Base-by-base conservation (phyloP, 257 asterid genomes). In the Rauvolfia tetraphylla region DNA sequence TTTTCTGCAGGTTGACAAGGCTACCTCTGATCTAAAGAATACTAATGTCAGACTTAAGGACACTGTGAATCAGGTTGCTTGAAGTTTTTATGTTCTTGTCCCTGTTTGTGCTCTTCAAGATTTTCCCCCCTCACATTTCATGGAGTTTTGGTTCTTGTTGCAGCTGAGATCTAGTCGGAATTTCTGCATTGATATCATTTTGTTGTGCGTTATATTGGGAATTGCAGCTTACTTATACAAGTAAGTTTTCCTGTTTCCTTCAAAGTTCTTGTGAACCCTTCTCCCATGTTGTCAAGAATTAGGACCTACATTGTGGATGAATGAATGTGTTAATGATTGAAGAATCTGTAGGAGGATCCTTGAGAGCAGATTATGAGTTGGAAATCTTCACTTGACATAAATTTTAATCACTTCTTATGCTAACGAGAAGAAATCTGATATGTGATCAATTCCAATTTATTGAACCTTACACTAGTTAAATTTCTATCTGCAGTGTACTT, bases 81-180 rank as follows among this genome's bases (percentile, higher is more conserved):
- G 79, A 84, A 7, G 9, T 63, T 15, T 75, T 38, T 33, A n/a
- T 8, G 5, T 20, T 62, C 34, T 54, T 22, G 6, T 17, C 39
- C 53, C 39, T 36, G 46, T 33, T 3, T 31, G 70, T 72, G 33
- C 33, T 48, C n/a, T 70, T 38, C 53, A 25, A 18, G 48, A 36
- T 63, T 14, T 23, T 20, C 49, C 29, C 77, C 27, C 42, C 69
- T 29, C 18, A 34, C 34, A 49, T 58, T 44, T 75, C 25, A 79
- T 58, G 17, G 74, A 59, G 36, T 70, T 42, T 81, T 68, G 80
- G 61, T 27, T 75, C 77, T 75, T 75, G 44, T 85, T 85, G 71
- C 96, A 93, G 98, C 89, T 93, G 90, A 88, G 98, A 74, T 93
- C 98, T 66, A 93, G 98, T 84, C 95, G 98, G 79, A 93, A 93